A percentile compares a stretch with the other conserved stretches of the same genome.
phyloP scores from a whole-genome alignment of 2,329 filamentous ascomycete species.

The Fusarium ramigenum region DNA sequence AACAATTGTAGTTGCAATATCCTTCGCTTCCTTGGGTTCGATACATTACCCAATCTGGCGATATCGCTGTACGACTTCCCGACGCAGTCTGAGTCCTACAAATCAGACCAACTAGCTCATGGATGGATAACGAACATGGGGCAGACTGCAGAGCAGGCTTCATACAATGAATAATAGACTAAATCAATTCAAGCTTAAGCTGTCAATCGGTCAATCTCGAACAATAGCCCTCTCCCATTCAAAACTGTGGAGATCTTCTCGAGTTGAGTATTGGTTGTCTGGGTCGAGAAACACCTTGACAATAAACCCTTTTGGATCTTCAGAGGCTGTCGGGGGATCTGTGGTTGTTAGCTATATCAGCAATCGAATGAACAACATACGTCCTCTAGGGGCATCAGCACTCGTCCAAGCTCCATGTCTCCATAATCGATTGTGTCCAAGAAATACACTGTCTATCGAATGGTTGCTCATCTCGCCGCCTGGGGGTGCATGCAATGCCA shows the following conservation, averaged over 20 bases:
- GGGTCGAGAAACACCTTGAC: constrained; percentile 48
- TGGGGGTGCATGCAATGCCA: constrained; percentile 47
- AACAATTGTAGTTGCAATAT: constrained; percentile 82
- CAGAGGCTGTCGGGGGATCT: constrained; percentile 40
- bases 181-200: constrained; percentile 26
- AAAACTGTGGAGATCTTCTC: constrained; percentile 36
- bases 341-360: not conserved
- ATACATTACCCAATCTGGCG: constrained; percentile 97
- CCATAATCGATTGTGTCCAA: constrained; percentile 39
- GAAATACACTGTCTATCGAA: constrained; percentile 38
- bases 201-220: constrained; percentile 21
- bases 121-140: constrained; percentile 21
- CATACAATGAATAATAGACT: constrained; percentile 42
- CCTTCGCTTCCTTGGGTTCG: constrained; percentile 96
- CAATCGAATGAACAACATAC: constrained; percentile 34
- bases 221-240: constrained; percentile 43
- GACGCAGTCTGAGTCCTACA: constrained; percentile 72
- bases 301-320: constrained; percentile 47
- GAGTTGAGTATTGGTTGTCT: constrained; percentile 43
- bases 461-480: not conserved
- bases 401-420: constrained; percentile 40
- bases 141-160: constrained; percentile 33
- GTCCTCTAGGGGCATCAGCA: constrained; percentile 32
- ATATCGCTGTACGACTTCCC: constrained; percentile 94
- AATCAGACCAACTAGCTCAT: constrained; percentile 14